Percentiles rank a stretch among this genome's conserved stretches.
phyloP scores from a whole-genome alignment of 2,329 filamentous ascomycete species.

The Apiospora aurea region DNA sequence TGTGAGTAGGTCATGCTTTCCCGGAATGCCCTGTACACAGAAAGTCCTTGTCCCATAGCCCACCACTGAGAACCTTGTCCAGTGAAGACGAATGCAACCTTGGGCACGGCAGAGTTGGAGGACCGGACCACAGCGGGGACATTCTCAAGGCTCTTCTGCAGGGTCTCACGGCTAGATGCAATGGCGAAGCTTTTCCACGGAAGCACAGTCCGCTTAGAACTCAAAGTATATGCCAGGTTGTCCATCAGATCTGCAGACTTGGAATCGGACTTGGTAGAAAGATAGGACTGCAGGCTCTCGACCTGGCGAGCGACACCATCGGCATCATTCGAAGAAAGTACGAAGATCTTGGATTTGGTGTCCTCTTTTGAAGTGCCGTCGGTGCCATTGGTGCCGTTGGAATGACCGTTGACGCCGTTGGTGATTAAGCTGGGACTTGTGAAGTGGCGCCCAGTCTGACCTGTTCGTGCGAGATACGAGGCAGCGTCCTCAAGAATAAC shows the following conservation, averaged over 20 bases:
- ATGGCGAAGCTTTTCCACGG: conserved; percentile 13
- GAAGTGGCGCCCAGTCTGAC: background rate
- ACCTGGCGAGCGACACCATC: conserved; percentile 13
- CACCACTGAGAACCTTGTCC: conserved; percentile 54
- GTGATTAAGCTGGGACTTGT: background rate
- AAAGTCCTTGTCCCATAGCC: conserved; percentile 49
- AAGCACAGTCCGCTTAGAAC: conserved; percentile 11
- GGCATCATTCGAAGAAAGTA: conserved; percentile 12
- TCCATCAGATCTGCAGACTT: background rate
- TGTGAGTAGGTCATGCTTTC: conserved; percentile 45
- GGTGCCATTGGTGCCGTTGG: background rate
- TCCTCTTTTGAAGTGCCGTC: background rate
- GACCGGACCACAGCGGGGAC: conserved; percentile 1
- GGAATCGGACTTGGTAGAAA: background rate
- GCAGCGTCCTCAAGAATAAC: conserved; percentile 34
- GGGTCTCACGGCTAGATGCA: conserved; percentile 8
- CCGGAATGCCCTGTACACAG: conserved; percentile 51
- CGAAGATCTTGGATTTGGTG: background rate
- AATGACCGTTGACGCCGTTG: background rate
- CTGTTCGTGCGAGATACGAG: background rate
- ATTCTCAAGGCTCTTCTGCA: background rate
- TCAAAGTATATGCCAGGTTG: background rate
- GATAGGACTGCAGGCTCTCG: conserved; percentile 6
- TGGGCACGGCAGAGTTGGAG: conserved; percentile 30
- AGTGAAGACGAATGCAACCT: conserved; percentile 51